Evolutionary conservation across 73 alveolate genomes (phyloP).

Genomic region (Paraurostyla sp.): DNA sequence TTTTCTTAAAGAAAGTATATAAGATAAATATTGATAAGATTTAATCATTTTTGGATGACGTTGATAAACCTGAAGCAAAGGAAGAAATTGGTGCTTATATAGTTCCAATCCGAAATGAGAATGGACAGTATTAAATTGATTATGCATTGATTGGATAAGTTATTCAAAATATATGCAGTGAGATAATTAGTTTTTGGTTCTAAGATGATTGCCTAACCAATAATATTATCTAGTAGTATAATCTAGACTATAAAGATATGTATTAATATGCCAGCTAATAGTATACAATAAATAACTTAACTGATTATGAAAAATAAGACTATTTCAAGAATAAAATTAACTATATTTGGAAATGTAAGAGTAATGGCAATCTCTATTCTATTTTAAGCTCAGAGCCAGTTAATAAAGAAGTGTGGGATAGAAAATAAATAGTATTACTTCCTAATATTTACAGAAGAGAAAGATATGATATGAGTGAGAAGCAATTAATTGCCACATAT

Average conservation of each 20-base stretch:
- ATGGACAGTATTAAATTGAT: neutral
- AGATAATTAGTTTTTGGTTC: neutral
- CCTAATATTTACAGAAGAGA: neutral
- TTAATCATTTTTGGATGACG: too few relatives aligned
- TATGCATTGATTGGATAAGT: neutral
- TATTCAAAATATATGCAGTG: neutral
- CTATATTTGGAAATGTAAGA: neutral
- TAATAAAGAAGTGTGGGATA: neutral
- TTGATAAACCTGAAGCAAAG: too few relatives aligned
- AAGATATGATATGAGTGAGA: neutral
- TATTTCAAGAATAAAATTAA: neutral
- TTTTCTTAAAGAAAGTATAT: neutral
- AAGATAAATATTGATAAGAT: neutral
- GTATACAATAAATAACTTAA: too few relatives aligned
- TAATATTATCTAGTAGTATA: neutral
- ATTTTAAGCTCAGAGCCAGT: neutral
- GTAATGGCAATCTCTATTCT: neutral
- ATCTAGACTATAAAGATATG: neutral
- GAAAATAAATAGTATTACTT: neutral
- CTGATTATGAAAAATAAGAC: neutral
- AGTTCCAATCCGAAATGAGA: constrained; percentile 10
- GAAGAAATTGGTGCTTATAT: too few relatives aligned
- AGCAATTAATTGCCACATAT: neutral
- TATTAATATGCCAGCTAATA: too few relatives aligned
- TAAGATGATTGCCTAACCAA: neutral